These are phyloP conservation scores for Lycium barbarum DNA, from an alignment of 257 asterid genomes.

Conservation along the genomic window DNA sequence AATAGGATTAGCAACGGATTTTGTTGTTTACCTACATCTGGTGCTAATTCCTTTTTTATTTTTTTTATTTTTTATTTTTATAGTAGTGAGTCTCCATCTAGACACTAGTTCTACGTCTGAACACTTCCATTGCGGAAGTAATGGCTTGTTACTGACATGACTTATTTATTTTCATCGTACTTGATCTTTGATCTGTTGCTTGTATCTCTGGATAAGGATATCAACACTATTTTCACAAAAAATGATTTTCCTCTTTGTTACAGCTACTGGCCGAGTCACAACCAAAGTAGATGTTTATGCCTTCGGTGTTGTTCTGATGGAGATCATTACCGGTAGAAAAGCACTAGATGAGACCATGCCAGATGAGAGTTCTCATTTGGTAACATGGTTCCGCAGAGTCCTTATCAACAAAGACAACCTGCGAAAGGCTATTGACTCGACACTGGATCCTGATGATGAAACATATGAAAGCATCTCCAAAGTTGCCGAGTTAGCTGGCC, in stretches of 20 bases:
- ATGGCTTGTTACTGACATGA: background rate
- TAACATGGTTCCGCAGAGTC: slow-evolving; percentile 91
- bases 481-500: slow-evolving; percentile 89
- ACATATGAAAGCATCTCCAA: slow-evolving; percentile 83
- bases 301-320: slow-evolving; percentile 90
- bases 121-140: background rate
- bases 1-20: too few species aligned
- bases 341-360: slow-evolving; percentile 86
- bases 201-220: background rate
- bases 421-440: slow-evolving; percentile 67
- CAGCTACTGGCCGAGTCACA: slow-evolving; percentile 97
- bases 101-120: background rate
- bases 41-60: too few species aligned
- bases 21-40: too few species aligned
- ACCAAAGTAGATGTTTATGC: slow-evolving; percentile 95
- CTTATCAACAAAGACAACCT: slow-evolving; percentile 83
- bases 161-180: background rate
- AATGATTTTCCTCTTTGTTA: background rate
- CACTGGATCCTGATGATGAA: slow-evolving; percentile 73
- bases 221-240: background rate
- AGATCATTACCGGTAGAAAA: slow-evolving; percentile 81
- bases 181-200: background rate
- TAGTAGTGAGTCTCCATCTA: background rate
- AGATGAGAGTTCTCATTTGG: slow-evolving; percentile 86
- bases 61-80: too few species aligned